Percentiles rank a stretch among this genome's conserved stretches.
These are phyloP conservation scores for Schoenoplectus triqueter DNA, from an alignment of 202 grass and related monocot species.

Conservation along the genomic window DNA sequence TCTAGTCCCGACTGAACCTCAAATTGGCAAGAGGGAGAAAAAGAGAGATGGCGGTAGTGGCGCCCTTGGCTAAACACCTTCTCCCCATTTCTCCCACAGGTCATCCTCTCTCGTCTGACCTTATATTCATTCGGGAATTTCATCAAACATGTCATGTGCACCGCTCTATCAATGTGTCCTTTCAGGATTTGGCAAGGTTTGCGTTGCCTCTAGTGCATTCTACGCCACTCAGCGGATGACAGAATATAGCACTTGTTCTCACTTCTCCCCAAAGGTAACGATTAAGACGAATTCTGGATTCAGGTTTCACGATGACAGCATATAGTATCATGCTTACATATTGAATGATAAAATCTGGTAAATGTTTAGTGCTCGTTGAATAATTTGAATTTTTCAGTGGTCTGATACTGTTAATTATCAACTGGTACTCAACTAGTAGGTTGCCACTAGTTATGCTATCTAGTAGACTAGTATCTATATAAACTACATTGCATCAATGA, in stretches of 20 bases:
- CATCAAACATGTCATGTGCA: conserved; percentile 17
- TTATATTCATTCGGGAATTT: conserved; percentile 15
- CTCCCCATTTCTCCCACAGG: conserved; percentile 21
- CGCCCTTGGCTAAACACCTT: conserved; percentile 2
- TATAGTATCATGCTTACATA: too few relatives aligned
- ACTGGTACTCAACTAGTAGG: too few relatives aligned
- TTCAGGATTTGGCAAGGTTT: conserved; percentile 17
- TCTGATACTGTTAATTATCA: too few relatives aligned
- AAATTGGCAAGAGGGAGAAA: background rate
- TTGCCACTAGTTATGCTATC: too few relatives aligned
- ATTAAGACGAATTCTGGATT: background rate
- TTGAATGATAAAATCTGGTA: too few relatives aligned
- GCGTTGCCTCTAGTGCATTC: background rate
- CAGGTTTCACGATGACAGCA: background rate
- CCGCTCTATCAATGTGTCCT: background rate
- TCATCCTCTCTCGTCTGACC: background rate
- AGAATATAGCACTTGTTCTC: background rate
- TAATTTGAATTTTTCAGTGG: too few relatives aligned
- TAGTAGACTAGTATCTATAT: too few relatives aligned
- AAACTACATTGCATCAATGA: too few relatives aligned
- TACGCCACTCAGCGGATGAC: background rate
- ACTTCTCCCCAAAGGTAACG: background rate
- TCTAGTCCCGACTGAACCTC: too few relatives aligned
- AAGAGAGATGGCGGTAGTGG: conserved; percentile 32
- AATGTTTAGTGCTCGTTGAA: too few relatives aligned